Percentiles rank a stretch among this genome's conserved stretches.
These are phyloP conservation scores for Cutaneotrichosporon sp. DNA, from an alignment of 1,284 basidiomycete genomes.

Conservation along the genomic window DNA sequence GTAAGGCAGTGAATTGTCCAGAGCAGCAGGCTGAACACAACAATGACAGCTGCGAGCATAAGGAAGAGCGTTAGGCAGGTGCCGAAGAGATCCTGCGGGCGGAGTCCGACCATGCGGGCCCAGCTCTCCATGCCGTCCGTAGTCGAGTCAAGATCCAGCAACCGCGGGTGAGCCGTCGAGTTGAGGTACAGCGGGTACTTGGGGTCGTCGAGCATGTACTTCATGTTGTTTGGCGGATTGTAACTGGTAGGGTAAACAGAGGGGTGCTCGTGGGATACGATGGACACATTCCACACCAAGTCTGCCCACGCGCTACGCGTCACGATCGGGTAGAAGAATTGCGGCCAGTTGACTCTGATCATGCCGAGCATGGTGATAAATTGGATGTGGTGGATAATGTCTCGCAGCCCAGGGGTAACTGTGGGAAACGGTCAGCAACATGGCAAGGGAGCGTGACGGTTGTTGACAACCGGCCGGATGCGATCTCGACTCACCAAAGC, in stretches of 20 bases:
- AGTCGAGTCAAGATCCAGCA: slow-evolving; percentile 38
- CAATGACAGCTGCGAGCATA: slow-evolving; percentile 65
- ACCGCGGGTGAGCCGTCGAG: slow-evolving; percentile 51
- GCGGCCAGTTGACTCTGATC: slow-evolving; percentile 91
- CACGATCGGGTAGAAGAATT: slow-evolving; percentile 81
- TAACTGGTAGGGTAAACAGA: slow-evolving; percentile 57
- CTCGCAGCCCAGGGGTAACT: slow-evolving; percentile 89
- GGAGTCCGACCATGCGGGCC: slow-evolving; percentile 71
- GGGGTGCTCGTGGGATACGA: slow-evolving; percentile 61
- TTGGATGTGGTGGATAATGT: slow-evolving; percentile 88
- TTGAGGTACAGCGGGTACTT: slow-evolving; percentile 75
- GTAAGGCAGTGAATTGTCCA: slow-evolving; percentile 61
- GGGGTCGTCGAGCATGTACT: slow-evolving; percentile 62
- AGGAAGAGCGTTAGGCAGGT: slow-evolving; percentile 79
- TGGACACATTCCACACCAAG: slow-evolving; percentile 73
- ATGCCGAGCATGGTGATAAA: slow-evolving; percentile 69
- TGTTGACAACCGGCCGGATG: no score
- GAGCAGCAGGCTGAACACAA: slow-evolving; percentile 63
- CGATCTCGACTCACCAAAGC: slow-evolving; percentile 82
- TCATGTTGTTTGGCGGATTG: slow-evolving; percentile 59
- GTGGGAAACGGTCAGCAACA: slow-evolving; percentile 2
- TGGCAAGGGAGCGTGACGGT: background rate
- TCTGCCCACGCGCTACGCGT: slow-evolving; percentile 82
- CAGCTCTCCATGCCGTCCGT: slow-evolving; percentile 66
- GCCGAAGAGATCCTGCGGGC: slow-evolving; percentile 75